Base-by-base conservation (phyloP, 352 stramenopile genomes). In the Pythium aphanidermatum region DNA sequence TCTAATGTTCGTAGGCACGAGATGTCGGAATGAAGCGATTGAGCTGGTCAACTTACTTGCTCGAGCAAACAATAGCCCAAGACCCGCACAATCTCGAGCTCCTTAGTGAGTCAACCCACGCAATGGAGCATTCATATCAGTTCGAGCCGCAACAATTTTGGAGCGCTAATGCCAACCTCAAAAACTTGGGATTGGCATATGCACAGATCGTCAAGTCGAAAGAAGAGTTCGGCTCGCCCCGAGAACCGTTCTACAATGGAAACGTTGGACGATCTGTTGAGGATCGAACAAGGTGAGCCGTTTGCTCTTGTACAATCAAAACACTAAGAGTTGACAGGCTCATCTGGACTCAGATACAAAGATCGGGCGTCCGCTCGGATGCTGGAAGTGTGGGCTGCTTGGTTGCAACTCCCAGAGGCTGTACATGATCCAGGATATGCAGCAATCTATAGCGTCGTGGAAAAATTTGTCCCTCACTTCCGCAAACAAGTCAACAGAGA, bases 161-260 rank as follows among this genome's bases (percentile, higher is more conserved):
- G 57, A 74, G 46, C 14, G 46, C 68, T 4, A 70, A 63, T 5
- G 67, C 65, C 2, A 81, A 83, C 32, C 63, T 95, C 17, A 98
- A 98, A 68, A 98, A 98, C 60, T 56, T 96, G 11, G 94, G 92
- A 17, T 60, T 98, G 2, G 90, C 80, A 19, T 97, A 97, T 44
- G 85, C 96, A 28, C 83, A 97, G 60, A 95, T 98, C 14, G 78
- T 97, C 30, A 84, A 83, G 46, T 81, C 78, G n/a, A 74, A 54
- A n/a, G 28, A 77, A 13, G 65, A 78, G 10, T 86, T 85, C 51
- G 26, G 4, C 7, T 25, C 20, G 8, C 50, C 28, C 3, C 17
- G n/a, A 2, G 71, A 86, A 43, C 63, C 70, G 16, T 82, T 81
- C 44, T 63, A 72, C 26, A 85, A 83, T 35, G 59, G 51, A 2